Conservation (phyloP, 352 stramenopile genomes). For the Pythium plurisporium region DNA sequence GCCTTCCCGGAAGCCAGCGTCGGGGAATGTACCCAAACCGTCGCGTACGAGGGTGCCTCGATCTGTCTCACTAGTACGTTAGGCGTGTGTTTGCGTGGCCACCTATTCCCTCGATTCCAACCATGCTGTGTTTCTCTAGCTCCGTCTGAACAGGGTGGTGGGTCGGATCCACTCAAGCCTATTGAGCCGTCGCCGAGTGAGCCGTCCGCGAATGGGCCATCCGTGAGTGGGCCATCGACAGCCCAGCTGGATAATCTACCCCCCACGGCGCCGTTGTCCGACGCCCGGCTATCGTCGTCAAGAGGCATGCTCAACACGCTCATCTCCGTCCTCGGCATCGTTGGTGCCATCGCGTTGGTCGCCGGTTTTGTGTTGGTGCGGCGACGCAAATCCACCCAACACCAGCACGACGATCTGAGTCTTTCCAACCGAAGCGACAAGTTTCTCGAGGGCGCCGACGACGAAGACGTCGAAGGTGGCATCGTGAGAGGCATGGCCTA, state of each 20-base stretch:
- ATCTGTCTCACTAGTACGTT: conserved; percentile 24
- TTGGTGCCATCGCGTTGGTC: conserved; percentile 11
- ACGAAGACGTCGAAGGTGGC: not conserved
- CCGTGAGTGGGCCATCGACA: no score
- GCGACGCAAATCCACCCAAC: conserved; percentile 2
- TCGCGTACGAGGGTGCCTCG: not conserved
- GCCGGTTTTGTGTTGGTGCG: conserved; percentile 12
- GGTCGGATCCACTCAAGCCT: no score
- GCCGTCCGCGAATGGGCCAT: no score
- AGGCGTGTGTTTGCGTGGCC: no score
- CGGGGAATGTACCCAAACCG: conserved; percentile 3
- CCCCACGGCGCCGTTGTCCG: not conserved
- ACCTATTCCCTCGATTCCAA: no score
- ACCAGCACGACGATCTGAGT: conserved; percentile 4
- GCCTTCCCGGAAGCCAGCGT: not conserved
- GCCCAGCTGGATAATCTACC: not conserved
- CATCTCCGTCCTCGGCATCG: conserved; percentile 5
- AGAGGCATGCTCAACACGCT: conserved; percentile 2
- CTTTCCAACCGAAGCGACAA: conserved; percentile 19
- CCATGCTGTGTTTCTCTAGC: no score
- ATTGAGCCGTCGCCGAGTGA: no score
- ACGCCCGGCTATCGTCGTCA: not conserved
- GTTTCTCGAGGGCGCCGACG: conserved; percentile 4
- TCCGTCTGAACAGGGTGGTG: no score
- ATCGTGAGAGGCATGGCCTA: not conserved